Base-by-base conservation (phyloP, 2,329 filamentous ascomycete species). In the Colletotrichum chrysophilum region DNA sequence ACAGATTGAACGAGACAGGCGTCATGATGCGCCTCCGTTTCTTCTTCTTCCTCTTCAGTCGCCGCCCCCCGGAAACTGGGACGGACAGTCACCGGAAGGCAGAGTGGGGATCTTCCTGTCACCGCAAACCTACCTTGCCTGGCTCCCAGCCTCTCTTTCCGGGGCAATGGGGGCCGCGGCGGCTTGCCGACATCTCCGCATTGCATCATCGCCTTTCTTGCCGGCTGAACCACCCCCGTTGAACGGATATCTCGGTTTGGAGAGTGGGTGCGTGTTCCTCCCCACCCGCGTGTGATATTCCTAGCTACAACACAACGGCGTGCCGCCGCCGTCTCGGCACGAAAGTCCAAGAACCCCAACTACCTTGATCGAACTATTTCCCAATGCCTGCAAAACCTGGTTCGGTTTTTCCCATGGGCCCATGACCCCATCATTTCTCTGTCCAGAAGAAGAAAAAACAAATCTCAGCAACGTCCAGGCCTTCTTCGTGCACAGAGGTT, bases 131-230 rank as follows among this genome's bases (percentile, higher is more conserved):
- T 26, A n/a, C 24, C 12, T n/a, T n/a, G 5, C 48, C 30, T 18
- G 13, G 64, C 58, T 56, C 73, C 74, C 76, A 64, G 67, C 70
- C 72, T 66, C 72, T 62, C 55, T 48, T 68, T 71, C 62, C 48
- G 69, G 70, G 64, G 55, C 69, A 30, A 62, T 66, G 64, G 65
- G 60, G 36, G 55, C 52, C n/a, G n/a, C 43, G n/a, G n/a, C 43
- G n/a, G 43, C 43, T 24, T 43, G 32, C 61, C 30, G 69, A 64
- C 30, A 67, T 32, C 69, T 75, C 73, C 64, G 62, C 64, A 73
- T 75, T 75, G 70, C 73, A 73, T 75, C 73, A 75, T 75, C 55
- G 30, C 34, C 55, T 43, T 61, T 18, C 56, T 12, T 18, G 36
- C 56, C 16, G 13, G 55, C 60, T 6, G 48, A 24, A 69, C 24